Conservation (phyloP, 495 filamentous ascomycete species). For the Neohortaea acidophila region DNA sequence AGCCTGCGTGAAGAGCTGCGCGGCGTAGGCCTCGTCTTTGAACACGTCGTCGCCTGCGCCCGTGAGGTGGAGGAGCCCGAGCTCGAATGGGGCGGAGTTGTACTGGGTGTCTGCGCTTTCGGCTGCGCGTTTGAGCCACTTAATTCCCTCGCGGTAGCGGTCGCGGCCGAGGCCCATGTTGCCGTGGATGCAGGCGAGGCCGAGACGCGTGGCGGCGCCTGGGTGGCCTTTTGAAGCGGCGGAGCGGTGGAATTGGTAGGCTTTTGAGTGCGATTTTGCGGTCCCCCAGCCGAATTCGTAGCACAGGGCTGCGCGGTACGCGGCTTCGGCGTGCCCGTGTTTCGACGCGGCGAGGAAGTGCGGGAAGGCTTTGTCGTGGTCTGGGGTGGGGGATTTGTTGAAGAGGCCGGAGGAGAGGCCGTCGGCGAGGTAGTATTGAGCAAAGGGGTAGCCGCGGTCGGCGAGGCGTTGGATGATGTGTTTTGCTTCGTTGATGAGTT, state of each 20-base stretch:
- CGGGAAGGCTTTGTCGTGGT: constrained; percentile 77
- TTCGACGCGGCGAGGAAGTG: constrained; percentile 89
- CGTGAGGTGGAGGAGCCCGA: constrained; percentile 71
- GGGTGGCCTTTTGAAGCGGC: constrained; percentile 88
- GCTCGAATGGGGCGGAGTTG: constrained; percentile 81
- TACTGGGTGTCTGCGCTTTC: constrained; percentile 84
- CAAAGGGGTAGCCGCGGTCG: constrained; percentile 81
- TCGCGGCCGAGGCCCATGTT: constrained; percentile 65
- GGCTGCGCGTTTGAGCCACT: constrained; percentile 88
- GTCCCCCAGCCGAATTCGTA: constrained; percentile 98
- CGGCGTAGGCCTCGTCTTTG: constrained; percentile 73
- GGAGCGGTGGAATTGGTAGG: constrained; percentile 81
- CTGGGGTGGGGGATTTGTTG: constrained; percentile 66
- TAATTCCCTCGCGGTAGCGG: constrained; percentile 80
- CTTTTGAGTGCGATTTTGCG: constrained; percentile 72
- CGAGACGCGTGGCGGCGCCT: constrained; percentile 83
- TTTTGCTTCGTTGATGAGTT: constrained; percentile 74
- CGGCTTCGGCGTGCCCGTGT: constrained; percentile 93
- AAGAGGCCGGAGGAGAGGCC: constrained; percentile 90
- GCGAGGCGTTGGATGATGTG: constrained; percentile 73
- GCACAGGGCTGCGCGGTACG: constrained; percentile 82
- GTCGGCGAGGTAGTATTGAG: constrained; percentile 93
- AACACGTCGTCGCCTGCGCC: constrained; percentile 91
- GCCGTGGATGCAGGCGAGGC: constrained; percentile 72
- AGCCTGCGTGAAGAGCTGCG: constrained; percentile 85